Evolutionary conservation across 306 rosid species (phyloP).

Genomic region (Pachyrhizus erosus): DNA sequence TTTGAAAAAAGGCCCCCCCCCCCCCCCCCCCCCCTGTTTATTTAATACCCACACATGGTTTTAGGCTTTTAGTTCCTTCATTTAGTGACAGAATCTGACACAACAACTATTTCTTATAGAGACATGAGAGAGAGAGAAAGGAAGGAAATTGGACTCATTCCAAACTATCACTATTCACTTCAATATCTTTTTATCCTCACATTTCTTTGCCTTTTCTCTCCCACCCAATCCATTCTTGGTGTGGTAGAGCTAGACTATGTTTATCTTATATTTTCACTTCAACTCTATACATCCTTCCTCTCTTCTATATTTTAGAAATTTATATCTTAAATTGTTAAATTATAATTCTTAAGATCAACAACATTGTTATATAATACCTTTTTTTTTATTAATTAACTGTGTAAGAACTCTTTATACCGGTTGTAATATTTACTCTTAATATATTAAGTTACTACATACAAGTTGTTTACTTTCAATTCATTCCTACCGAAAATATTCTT

Average conservation of each 20-base stretch:
- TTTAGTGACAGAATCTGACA: slow-evolving; percentile 47
- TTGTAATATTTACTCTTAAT: too few relatives aligned
- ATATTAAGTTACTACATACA: too few relatives aligned
- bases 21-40: slow-evolving; percentile 3
- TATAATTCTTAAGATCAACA: too few relatives aligned
- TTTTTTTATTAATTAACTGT: too few relatives aligned
- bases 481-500: too few relatives aligned
- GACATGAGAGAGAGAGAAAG: slow-evolving; percentile 8
- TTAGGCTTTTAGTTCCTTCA: slow-evolving; percentile 44
- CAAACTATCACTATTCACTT: not conserved
- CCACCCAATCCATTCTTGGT: not conserved
- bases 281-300: not conserved
- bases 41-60: slow-evolving; percentile 34
- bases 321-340: too few relatives aligned
- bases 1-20: not conserved
- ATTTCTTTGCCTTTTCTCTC: not conserved
- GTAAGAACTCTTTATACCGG: too few relatives aligned
- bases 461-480: too few relatives aligned
- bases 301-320: too few relatives aligned
- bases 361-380: too few relatives aligned
- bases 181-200: not conserved
- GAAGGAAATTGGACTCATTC: slow-evolving; percentile 7
- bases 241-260: too few relatives aligned
- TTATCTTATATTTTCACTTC: too few relatives aligned
- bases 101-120: slow-evolving; percentile 28